Evolutionary conservation across 2,329 filamentous ascomycete genomes (phyloP).

Genomic region (Cytospora paraplurivora): DNA sequence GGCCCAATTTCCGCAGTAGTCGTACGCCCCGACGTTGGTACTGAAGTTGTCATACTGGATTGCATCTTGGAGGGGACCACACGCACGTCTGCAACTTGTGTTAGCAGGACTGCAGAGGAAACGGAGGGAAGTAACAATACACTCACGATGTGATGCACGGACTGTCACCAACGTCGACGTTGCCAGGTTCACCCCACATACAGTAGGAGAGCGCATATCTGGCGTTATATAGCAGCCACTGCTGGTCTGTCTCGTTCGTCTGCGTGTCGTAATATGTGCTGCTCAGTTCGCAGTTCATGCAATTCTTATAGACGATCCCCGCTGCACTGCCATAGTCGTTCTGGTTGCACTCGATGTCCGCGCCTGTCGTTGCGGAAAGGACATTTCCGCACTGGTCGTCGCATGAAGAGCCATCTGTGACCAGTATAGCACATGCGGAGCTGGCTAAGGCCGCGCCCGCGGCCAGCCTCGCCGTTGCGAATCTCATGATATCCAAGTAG

Average conservation of each 20-base stretch:
- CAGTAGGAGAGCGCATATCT: constrained; percentile 59
- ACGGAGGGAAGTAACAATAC: background rate
- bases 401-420: constrained; percentile 53
- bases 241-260: constrained; percentile 52
- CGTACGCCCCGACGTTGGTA: constrained; percentile 47
- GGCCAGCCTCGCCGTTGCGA: constrained; percentile 22
- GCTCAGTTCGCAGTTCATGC: constrained; percentile 53
- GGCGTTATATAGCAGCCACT: constrained; percentile 60
- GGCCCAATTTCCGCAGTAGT: constrained; percentile 57
- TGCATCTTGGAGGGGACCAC: constrained; percentile 49
- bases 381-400: constrained; percentile 56
- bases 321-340: constrained; percentile 41
- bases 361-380: constrained; percentile 45
- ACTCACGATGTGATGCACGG: constrained; percentile 57
- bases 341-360: constrained; percentile 53
- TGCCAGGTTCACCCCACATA: constrained; percentile 52
- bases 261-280: constrained; percentile 48
- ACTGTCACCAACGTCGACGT: constrained; percentile 43
- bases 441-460: constrained; percentile 29
- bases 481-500: constrained; percentile 22
- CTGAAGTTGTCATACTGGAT: constrained; percentile 54
- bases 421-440: constrained; percentile 42
- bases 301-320: constrained; percentile 54
- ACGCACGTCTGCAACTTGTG: constrained; percentile 49
- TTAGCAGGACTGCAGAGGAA: constrained; percentile 32